Evolutionary conservation across 1,284 basidiomycete species (phyloP), one percentile per base, ranked within the genome.

Genomic region (Boletellus deceptivus): DNA sequence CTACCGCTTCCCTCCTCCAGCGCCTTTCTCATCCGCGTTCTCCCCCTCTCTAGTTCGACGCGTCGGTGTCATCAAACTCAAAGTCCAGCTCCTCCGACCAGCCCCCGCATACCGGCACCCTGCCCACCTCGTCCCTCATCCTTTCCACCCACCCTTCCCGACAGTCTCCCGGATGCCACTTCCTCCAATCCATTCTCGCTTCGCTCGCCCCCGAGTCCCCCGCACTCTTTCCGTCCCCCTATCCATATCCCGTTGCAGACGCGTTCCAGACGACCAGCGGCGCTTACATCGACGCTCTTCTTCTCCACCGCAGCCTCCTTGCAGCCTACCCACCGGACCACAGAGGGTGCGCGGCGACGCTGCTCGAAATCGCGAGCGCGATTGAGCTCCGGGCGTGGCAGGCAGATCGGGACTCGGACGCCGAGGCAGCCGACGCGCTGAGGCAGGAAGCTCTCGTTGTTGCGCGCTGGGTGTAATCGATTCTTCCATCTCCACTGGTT

Each of bases 261-360:
- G 78, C 79, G 57, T 66, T 82, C 56, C 78, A 78, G 59, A 86
- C 83, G 48, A 84, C 83, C 48, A 75, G 75, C 70, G 86, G 84
- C 58, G 84, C 78, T 53, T 89, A 87, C 63, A 77, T 89, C 67
- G 86, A 89, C 60, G 74, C 78, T 46, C 82, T 89, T 57, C 86
- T 87, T 68, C 81, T 80, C 2, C 86, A 89, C 69, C 84, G 86
- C 61, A 80, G 84, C 63, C 77, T 84, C 36, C 73, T 84, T 54
- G 71, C 68, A 55, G 77, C 82, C 9, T 82, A 72, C 60, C 86
- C 85, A 25, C 70, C 71, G 45, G 81, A 72, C 8, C 86, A 89
- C 70, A 67, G 58, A 51, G 75, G 76, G 25, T 89, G 86, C 70
- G 78, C 83, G 42, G 69, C 73, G 49, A 82, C 72, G 22, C 80